A percentile compares a stretch with the other conserved stretches of the same genome.
Evolutionary conservation across 805 yeast species (phyloP).

Genomic region (Candida fluviatilis): DNA sequence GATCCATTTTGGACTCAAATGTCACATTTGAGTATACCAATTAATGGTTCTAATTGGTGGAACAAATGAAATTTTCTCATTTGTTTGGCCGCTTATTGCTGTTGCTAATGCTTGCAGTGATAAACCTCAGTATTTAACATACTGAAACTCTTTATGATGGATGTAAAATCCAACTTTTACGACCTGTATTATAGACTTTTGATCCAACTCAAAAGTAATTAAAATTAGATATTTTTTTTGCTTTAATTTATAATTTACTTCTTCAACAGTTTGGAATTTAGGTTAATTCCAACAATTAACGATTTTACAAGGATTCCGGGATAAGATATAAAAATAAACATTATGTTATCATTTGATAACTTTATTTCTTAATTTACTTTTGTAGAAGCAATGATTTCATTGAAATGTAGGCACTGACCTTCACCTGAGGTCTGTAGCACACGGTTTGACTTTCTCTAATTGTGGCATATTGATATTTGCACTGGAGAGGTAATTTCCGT

Average conservation of each 20-base stretch:
- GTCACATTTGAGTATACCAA: constrained; percentile 29
- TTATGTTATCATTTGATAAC: constrained; percentile 1
- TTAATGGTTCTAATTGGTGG: constrained; percentile 10
- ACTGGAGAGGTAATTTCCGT: too few relatives aligned
- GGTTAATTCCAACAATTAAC: constrained; percentile 6
- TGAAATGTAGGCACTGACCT: too few relatives aligned
- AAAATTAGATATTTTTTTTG: constrained; percentile 4
- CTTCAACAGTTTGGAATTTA: constrained; percentile 3
- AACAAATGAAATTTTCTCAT: too few relatives aligned
- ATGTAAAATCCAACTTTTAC: constrained; percentile 12
- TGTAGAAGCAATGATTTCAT: too few relatives aligned
- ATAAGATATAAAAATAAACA: neutral
- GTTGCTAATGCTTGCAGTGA: too few relatives aligned
- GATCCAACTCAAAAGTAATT: constrained; percentile 5
- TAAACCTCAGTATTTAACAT: neutral
- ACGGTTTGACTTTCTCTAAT: too few relatives aligned
- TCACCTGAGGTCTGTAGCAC: too few relatives aligned
- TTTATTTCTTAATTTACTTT: too few relatives aligned
- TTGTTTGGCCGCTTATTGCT: too few relatives aligned
- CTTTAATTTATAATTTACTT: constrained; percentile 3
- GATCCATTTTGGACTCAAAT: constrained; percentile 36
- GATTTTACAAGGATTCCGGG: neutral
- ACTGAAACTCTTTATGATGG: constrained; percentile 3
- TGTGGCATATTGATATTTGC: too few relatives aligned
- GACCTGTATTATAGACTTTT: constrained; percentile 5